These are phyloP conservation scores for Arctostaphylos glauca DNA, from an alignment of 148 eudicot species.

Conservation along the genomic window DNA sequence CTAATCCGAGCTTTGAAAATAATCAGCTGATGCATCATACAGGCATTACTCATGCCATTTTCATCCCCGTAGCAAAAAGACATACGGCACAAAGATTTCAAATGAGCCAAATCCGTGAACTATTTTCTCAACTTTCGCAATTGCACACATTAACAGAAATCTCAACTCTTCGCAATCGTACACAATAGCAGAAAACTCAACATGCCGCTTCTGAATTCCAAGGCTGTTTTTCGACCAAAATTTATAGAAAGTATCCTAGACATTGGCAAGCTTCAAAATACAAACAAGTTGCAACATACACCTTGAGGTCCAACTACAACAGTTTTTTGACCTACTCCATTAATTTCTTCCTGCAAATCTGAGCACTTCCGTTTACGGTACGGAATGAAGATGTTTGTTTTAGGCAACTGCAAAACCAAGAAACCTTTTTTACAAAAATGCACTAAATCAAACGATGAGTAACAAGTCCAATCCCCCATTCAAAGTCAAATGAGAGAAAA, in stretches of 20 bases:
- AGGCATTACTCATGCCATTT: neutral
- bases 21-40: neutral
- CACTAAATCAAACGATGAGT: neutral
- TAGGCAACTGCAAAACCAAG: neutral
- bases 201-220: neutral
- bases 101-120: neutral
- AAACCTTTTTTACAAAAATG: neutral
- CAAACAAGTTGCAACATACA: neutral
- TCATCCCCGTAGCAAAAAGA: neutral
- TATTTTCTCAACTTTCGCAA: neutral
- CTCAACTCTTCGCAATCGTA: neutral
- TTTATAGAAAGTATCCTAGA: neutral
- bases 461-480: neutral
- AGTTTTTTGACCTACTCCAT: neutral
- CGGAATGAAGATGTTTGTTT: neutral
- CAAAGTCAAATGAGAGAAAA: neutral
- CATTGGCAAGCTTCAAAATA: neutral
- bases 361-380: neutral
- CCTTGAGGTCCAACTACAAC: slow-evolving; percentile 8
- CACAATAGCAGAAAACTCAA: neutral
- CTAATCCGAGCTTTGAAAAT: neutral
- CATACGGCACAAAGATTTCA: neutral
- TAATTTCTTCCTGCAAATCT: neutral
- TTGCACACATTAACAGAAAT: neutral
- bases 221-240: neutral